phyloP scores from a whole-genome alignment of 164 flowering plant genomes.

The Warburgia ugandensis region DNA sequence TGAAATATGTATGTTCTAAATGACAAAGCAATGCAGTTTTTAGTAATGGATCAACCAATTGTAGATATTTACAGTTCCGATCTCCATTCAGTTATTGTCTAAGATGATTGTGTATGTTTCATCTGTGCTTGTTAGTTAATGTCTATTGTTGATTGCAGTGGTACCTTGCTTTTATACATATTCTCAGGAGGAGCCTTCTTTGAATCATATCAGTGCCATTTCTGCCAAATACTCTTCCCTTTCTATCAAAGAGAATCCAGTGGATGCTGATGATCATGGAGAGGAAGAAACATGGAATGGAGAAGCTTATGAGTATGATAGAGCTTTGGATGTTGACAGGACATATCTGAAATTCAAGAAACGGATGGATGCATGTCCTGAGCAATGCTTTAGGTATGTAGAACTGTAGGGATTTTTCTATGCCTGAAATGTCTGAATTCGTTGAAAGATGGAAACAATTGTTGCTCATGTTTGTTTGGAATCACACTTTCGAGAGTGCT shows the following conservation, averaged over 20 bases:
- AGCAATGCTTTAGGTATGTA: constrained; percentile 84
- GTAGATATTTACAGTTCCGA: no score
- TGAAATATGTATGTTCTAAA: no score
- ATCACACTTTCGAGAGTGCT: no score
- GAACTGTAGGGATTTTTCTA: not conserved
- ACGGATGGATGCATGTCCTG: constrained; percentile 65
- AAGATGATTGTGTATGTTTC: constrained; percentile 5
- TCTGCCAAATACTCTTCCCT: constrained; percentile 35
- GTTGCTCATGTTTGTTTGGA: no score
- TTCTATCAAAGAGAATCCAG: constrained; percentile 32
- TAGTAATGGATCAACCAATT: no score
- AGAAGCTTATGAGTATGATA: constrained; percentile 84
- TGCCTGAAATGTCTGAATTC: not conserved
- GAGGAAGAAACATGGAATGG: constrained; percentile 64
- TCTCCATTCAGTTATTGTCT: not conserved
- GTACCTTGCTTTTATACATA: constrained; percentile 83
- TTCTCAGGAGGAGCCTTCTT: constrained; percentile 38
- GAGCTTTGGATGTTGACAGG: constrained; percentile 71
- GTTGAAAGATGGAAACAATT: not conserved
- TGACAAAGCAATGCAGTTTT: no score
- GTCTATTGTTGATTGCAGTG: constrained; percentile 47
- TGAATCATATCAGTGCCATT: constrained; percentile 20
- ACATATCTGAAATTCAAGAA: constrained; percentile 91
- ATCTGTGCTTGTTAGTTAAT: constrained; percentile 4
- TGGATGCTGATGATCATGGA: constrained; percentile 22